A percentile compares a stretch with the other conserved stretches of the same genome.
Evolutionary conservation across 495 filamentous ascomycete species (phyloP).

Genomic region (Talaromyces adpressus): DNA sequence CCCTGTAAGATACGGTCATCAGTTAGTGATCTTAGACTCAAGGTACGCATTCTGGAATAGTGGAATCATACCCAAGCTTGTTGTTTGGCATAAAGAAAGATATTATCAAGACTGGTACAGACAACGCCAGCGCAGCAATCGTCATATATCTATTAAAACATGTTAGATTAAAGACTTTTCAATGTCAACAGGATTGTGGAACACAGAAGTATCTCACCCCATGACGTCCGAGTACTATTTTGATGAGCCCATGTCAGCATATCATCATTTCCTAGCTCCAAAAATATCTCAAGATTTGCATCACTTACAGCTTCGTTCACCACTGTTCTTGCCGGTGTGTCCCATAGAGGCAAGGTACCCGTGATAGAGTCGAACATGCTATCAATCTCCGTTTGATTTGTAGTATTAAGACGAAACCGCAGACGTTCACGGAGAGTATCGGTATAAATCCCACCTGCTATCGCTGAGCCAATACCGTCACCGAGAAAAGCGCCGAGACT

Average conservation of each 20-base stretch:
- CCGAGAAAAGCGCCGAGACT: slow-evolving; percentile 37
- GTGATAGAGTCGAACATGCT: slow-evolving; percentile 38
- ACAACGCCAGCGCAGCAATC: slow-evolving; percentile 34
- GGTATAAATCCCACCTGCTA: slow-evolving; percentile 44
- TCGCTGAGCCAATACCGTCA: slow-evolving; percentile 37
- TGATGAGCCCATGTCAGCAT: neutral
- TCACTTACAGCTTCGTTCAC: slow-evolving; percentile 33
- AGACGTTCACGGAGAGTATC: slow-evolving; percentile 27
- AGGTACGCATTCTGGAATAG: neutral
- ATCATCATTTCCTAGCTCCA: no score
- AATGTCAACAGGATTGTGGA: no score
- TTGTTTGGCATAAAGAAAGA: slow-evolving; percentile 35
- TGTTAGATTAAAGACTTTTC: no score
- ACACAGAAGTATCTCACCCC: slow-evolving; percentile 14
- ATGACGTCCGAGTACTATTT: slow-evolving; percentile 38
- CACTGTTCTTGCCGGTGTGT: slow-evolving; percentile 26
- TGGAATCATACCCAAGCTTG: slow-evolving; percentile 28
- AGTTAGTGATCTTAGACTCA: slow-evolving; percentile 9
- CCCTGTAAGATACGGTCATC: slow-evolving; percentile 9
- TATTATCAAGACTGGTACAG: slow-evolving; percentile 28
- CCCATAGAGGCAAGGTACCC: slow-evolving; percentile 31
- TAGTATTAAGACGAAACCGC: slow-evolving; percentile 22
- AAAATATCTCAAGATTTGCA: neutral
- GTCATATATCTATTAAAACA: slow-evolving; percentile 28
- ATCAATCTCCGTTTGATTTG: slow-evolving; percentile 19